Base-by-base conservation (phyloP, 2,329 filamentous ascomycete species). In the Fusarium acutatum region DNA sequence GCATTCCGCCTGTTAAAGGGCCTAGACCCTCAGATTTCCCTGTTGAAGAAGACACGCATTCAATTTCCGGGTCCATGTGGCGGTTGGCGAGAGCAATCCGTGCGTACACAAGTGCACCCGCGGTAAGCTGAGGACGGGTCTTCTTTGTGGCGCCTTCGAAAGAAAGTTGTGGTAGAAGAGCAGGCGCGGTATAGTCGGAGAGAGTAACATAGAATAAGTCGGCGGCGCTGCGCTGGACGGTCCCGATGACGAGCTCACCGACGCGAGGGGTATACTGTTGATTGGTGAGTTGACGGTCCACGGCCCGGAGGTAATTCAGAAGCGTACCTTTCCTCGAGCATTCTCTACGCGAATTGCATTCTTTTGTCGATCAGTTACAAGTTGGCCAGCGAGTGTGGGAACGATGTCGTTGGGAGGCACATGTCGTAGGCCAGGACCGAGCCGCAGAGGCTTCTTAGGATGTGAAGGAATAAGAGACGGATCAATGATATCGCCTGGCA, bases 101-200 rank as follows among this genome's bases (percentile, higher is more conserved):
- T 41, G 95, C 96, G 84, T 98, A 98, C 40, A 98, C 94, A 34
- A 98, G 85, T 59, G 94, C 91, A 41, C 94, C 94, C 20, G 90
- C 79, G 34, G 87, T 85, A 47, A 98, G 88, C 72, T 94, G 88
- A 1, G 96, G 96, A 3, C 95, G 89, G 6, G 94, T 97, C 84
- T 98, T 98, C 82, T 95, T 96, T 49, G 93, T 94, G 24, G 95
- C 96, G 72, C 91, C 91, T 83, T 98, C 96, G 81, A 99, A 99
- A n/a, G 95, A 90, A 26, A 98, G 88, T 75, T 97, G 93, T 0
- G 94, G 94, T 2, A 98, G 90, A 24, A 93, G 86, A 2, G 93
- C 94, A 65, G 88, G 83, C 5, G 87, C 79, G 8, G 88, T 88
- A 79, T 91, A 88, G 61, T 90, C 87, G 34, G 94, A 92, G 60